phyloP scores from a whole-genome alignment of 1,284 basidiomycete species.

The Marasmius oreades region DNA sequence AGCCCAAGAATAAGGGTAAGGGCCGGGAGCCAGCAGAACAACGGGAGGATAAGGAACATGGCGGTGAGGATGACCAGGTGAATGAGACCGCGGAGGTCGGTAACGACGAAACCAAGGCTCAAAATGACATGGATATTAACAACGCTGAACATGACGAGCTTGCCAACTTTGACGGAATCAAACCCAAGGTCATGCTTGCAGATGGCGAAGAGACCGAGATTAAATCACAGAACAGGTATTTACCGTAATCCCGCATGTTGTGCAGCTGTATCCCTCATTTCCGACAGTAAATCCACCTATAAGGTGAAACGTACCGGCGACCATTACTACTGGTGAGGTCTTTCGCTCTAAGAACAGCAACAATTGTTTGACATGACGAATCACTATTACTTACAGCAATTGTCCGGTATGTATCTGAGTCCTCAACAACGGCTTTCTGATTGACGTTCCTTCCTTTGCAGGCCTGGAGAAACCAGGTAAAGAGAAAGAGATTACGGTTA shows the following conservation, averaged over 20 bases:
- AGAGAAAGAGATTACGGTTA: neutral
- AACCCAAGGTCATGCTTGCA: constrained; percentile 28
- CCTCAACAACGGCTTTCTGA: neutral
- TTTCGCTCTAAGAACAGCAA: constrained; percentile 14
- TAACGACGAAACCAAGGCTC: neutral
- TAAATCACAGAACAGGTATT: constrained; percentile 28
- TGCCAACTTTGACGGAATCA: constrained; percentile 31
- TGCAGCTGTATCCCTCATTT: too few species aligned
- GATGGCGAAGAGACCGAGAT: constrained; percentile 31
- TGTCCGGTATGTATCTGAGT: neutral
- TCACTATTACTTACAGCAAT: neutral
- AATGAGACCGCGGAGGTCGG: neutral
- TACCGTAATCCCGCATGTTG: too few species aligned
- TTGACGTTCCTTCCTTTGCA: neutral
- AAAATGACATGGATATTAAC: neutral
- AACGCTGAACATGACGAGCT: constrained; percentile 24
- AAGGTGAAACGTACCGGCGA: constrained; percentile 26
- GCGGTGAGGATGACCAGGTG: neutral
- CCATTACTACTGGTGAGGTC: constrained; percentile 30
- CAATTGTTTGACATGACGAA: constrained; percentile 8
- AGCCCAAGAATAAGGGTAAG: constrained; percentile 3
- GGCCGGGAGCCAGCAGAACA: neutral
- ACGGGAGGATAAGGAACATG: neutral
- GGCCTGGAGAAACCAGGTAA: neutral
- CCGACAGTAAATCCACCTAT: constrained; percentile 21